Conservation (phyloP, 331 rosid genomes). For the Ulmus americana region DNA sequence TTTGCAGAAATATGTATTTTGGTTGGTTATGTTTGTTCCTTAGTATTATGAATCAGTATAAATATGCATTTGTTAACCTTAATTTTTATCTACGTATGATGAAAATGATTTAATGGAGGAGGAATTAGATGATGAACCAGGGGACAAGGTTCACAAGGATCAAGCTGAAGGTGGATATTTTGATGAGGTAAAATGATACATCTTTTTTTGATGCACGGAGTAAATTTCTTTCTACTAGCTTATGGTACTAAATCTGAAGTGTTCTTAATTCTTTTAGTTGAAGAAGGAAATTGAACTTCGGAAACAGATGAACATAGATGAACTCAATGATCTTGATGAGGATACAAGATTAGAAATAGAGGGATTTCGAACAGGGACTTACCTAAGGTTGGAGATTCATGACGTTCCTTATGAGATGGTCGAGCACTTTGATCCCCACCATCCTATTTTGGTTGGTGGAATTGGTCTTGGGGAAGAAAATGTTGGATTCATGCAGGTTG, state of each 20-base stretch:
- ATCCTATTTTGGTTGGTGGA: conserved; percentile 88
- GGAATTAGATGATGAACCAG: conserved; percentile 37
- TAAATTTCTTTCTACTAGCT: conserved; percentile 7
- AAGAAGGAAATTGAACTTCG: conserved; percentile 74
- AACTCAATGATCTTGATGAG: conserved; percentile 81
- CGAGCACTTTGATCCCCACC: conserved; percentile 73
- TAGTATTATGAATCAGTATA: conserved; percentile 9
- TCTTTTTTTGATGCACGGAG: conserved; percentile 1
- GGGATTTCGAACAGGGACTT: conserved; percentile 80
- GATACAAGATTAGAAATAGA: conserved; percentile 67
- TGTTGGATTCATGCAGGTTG: conserved; percentile 94
- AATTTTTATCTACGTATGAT: conserved; percentile 48
- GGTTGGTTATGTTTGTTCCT: background rate
- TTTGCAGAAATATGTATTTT: background rate
- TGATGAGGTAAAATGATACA: conserved; percentile 56
- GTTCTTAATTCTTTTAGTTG: conserved; percentile 44
- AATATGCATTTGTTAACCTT: conserved; percentile 45
- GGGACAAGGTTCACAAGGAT: conserved; percentile 33
- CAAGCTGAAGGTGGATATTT: conserved; percentile 50
- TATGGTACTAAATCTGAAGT: conserved; percentile 16
- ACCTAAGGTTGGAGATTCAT: conserved; percentile 81
- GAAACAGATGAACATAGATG: conserved; percentile 81
- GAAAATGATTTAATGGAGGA: conserved; percentile 54
- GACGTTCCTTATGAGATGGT: conserved; percentile 82
- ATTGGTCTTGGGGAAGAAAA: conserved; percentile 81